Evolutionary conservation across 208 protist genomes (phyloP).

Genomic region (Wallacemonas collosoma): DNA sequence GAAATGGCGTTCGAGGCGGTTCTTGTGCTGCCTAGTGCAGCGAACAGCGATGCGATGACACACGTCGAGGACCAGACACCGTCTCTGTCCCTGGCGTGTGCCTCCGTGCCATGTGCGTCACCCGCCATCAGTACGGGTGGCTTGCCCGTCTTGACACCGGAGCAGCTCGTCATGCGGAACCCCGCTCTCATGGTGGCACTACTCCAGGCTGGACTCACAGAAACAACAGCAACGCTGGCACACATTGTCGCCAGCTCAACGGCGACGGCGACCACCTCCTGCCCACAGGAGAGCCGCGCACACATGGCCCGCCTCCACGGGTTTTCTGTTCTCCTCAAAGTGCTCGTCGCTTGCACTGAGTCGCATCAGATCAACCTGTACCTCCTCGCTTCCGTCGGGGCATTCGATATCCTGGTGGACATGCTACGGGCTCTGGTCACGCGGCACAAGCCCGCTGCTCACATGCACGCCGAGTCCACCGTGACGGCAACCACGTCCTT

Average conservation of each 20-base stretch:
- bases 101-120: background rate
- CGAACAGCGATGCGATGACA: no score
- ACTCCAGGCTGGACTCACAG: constrained; percentile 26
- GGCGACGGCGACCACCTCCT: constrained; percentile 24
- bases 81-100: no score
- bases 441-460: background rate
- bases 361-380: constrained; percentile 41
- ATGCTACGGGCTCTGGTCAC: constrained; percentile 44
- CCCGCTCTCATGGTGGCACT: constrained; percentile 42
- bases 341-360: constrained; percentile 27
- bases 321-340: constrained; percentile 19
- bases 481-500: background rate
- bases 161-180: constrained; percentile 49
- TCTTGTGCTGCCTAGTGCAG: background rate
- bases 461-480: no score
- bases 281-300: background rate
- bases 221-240: background rate
- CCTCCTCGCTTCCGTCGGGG: constrained; percentile 53
- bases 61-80: no score
- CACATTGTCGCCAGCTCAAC: background rate
- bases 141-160: background rate
- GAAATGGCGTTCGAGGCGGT: constrained; percentile 39
- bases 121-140: background rate
- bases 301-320: constrained; percentile 16
- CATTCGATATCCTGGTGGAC: constrained; percentile 51